These are phyloP conservation scores for Draba incana DNA, from an alignment of 345 rosid species.

Conservation along the genomic window DNA sequence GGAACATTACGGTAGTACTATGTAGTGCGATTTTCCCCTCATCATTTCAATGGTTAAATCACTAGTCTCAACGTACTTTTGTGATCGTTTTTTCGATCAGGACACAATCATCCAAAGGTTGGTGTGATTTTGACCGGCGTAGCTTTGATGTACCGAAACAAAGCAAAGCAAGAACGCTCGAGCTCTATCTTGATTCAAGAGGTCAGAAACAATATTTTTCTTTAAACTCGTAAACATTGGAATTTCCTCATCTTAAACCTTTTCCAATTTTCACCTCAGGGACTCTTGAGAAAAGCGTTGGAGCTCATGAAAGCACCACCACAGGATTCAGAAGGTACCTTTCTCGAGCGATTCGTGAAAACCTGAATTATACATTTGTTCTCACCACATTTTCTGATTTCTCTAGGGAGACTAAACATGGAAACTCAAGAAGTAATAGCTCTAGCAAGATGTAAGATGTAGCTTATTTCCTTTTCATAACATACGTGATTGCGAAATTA, in stretches of 20 bases:
- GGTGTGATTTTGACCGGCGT: constrained; percentile 80
- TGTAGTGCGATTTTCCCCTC: no score
- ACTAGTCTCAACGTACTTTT: not conserved
- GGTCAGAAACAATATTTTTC: constrained; percentile 49
- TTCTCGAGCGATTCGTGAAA: not conserved
- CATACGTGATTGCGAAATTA: not conserved
- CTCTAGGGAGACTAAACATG: constrained; percentile 38
- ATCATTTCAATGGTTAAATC: not conserved
- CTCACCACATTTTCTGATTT: not conserved
- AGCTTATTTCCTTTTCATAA: not conserved
- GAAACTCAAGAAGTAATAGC: constrained; percentile 58
- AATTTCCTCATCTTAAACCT: not conserved
- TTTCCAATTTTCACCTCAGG: constrained; percentile 45
- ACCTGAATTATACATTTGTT: not conserved
- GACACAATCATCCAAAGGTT: constrained; percentile 84
- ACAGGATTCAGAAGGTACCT: constrained; percentile 60
- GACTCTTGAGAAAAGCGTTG: constrained; percentile 76
- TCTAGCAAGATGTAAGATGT: constrained; percentile 75
- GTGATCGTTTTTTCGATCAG: constrained; percentile 38
- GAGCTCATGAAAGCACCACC: constrained; percentile 83
- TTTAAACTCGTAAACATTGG: not conserved
- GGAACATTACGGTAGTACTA: no score
- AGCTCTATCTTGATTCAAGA: constrained; percentile 91
- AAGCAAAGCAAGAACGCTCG: constrained; percentile 77
- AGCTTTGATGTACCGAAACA: constrained; percentile 78